Evolutionary conservation across 257 asterid genomes (phyloP), one percentile per base, ranked within the genome.

Genomic region (Vinca minor): DNA sequence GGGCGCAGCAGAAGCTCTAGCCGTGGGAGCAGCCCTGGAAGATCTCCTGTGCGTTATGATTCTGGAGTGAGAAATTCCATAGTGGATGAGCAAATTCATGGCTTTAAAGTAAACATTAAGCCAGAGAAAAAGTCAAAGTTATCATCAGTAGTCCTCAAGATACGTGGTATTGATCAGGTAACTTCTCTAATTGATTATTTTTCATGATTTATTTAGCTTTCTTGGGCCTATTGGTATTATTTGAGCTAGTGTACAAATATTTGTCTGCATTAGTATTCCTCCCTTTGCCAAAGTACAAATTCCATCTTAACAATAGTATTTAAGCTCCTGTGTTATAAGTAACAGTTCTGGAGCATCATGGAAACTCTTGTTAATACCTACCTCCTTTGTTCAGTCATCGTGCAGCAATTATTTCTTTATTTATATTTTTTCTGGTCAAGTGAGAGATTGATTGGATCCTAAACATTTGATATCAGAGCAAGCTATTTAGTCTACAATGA

Each of bases 141-240:
- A 76, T 93, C 98, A 59, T 89, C 96, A 23, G 98, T 89, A 18
- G 98, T 93, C 70, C 77, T 93, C 75, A 93, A 87, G 86, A 85
- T 93, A 54, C 98, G 98, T 52, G 98, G 98, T 75, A 93, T 93
- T 70, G 98, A 93, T 81, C 95, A 93, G 95, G 98, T 93, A 79
- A 74, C 62, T 67, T 55, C 66, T 59, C 64, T 58, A 60, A 35
- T 8, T 46, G 44, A 67, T 69, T 56, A 20, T 15, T 25, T 62
- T 48, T 45, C 58, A 59, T 69, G 29, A 15, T 71, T 66, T 18
- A 55, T 46, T 56, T 65, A 44, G 62, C 35, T 26, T 60, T 64
- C 31, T 57, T 55, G 62, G n/a, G 15, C 23, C 41, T 13, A n/a
- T 11, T 56, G 41, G 42, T 17, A 14, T 29, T 54, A 15, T 8